phyloP scores from a whole-genome alignment of 306 rosid species.

The Medicago lupulina region DNA sequence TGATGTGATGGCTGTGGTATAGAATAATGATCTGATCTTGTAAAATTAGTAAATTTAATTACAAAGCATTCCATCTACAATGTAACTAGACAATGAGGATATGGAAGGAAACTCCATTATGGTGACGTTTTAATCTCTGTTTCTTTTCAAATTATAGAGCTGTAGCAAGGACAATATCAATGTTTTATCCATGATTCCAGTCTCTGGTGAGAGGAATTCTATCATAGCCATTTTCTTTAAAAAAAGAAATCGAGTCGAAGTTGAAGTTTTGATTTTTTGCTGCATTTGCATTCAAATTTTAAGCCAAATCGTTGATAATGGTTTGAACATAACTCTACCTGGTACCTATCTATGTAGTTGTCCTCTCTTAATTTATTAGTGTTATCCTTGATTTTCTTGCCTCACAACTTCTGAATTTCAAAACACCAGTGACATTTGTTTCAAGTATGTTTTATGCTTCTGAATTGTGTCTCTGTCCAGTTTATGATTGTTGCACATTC shows the following conservation, averaged over 20 bases:
- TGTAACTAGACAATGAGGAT: constrained; percentile 23
- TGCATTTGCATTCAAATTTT: neutral
- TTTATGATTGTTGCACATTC: neutral
- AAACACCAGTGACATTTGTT: neutral
- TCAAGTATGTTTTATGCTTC: neutral
- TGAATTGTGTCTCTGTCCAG: neutral
- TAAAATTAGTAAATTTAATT: neutral
- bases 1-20: constrained; percentile 10
- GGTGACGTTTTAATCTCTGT: neutral
- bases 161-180: neutral
- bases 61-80: neutral
- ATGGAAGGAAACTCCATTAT: constrained; percentile 29
- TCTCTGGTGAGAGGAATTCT: constrained; percentile 1
- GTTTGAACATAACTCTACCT: constrained; percentile 1
- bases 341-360: neutral
- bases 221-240: neutral
- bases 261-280: neutral
- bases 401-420: neutral
- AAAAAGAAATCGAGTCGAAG: neutral
- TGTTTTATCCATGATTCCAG: neutral
- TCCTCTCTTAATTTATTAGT: neutral
- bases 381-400: neutral
- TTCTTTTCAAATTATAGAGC: constrained; percentile 20
- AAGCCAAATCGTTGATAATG: neutral
- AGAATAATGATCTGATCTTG: constrained; percentile 25